These are phyloP conservation scores for Acacia acuminata DNA, from an alignment of 306 rosid species.

Conservation along the genomic window DNA sequence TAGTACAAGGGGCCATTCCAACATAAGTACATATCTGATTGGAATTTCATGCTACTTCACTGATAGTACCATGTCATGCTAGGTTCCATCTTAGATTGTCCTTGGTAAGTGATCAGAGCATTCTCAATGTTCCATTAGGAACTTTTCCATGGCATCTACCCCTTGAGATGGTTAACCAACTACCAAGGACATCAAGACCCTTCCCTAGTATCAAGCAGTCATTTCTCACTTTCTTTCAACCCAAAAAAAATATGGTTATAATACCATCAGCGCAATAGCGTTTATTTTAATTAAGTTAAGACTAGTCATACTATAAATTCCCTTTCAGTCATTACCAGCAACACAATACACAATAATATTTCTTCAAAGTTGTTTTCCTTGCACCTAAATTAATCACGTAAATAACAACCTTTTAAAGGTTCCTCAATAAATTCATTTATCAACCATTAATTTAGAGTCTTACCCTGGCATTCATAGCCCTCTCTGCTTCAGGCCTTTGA, in stretches of 20 bases:
- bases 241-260: constrained; percentile 5
- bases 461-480: constrained; percentile 85
- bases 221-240: neutral
- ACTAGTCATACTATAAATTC: neutral
- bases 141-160: neutral
- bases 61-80: neutral
- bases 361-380: neutral
- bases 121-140: neutral
- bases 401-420: neutral
- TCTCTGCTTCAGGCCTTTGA: constrained; percentile 68
- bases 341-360: neutral
- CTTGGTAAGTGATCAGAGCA: neutral
- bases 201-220: neutral
- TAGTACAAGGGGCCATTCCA: neutral
- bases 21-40: neutral
- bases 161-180: neutral
- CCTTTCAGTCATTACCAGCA: neutral
- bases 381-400: neutral
- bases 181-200: neutral
- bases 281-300: neutral
- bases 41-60: neutral
- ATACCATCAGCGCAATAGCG: constrained; percentile 14
- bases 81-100: neutral
- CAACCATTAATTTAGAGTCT: neutral
- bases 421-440: neutral